phyloP scores from a whole-genome alignment of 768 basidiomycete genomes.

The Xerocomus potaroensis region DNA sequence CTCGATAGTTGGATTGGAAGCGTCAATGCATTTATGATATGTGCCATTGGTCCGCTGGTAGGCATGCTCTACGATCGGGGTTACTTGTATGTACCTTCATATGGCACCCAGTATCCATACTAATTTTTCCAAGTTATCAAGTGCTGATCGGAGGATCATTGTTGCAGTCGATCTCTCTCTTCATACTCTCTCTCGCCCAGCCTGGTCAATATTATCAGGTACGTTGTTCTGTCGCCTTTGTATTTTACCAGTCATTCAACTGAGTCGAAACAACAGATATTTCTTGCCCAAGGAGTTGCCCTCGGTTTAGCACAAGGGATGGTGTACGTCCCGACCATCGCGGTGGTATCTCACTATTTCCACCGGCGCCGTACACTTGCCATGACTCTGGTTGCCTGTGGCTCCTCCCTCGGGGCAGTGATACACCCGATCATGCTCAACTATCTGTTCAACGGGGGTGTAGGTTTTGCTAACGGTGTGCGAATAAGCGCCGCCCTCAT shows the following conservation, averaged over 20 bases:
- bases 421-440: slow-evolving; percentile 32
- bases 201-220: slow-evolving; percentile 43
- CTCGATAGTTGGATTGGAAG: slow-evolving; percentile 45
- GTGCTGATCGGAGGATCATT: slow-evolving; percentile 43
- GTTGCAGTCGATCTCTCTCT: slow-evolving; percentile 39
- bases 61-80: slow-evolving; percentile 51
- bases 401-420: slow-evolving; percentile 30
- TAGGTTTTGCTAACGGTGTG: slow-evolving; percentile 46
- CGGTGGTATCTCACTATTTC: slow-evolving; percentile 46
- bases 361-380: slow-evolving; percentile 36
- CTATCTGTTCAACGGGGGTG: slow-evolving; percentile 12
- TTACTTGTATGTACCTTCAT: slow-evolving; percentile 37
- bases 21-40: slow-evolving; percentile 38
- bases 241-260: not conserved
- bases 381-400: slow-evolving; percentile 40
- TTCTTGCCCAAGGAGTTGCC: slow-evolving; percentile 47
- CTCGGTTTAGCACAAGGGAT: slow-evolving; percentile 45
- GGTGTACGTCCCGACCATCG: slow-evolving; percentile 41
- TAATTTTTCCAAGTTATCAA: slow-evolving; percentile 32
- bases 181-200: slow-evolving; percentile 43
- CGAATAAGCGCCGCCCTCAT: slow-evolving; percentile 45
- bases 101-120: not conserved
- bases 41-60: slow-evolving; percentile 36
- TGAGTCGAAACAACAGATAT: slow-evolving; percentile 31
- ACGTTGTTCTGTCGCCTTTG: slow-evolving; percentile 7